Conservation (phyloP, 768 basidiomycete species). For the Lentinus brumalis region DNA sequence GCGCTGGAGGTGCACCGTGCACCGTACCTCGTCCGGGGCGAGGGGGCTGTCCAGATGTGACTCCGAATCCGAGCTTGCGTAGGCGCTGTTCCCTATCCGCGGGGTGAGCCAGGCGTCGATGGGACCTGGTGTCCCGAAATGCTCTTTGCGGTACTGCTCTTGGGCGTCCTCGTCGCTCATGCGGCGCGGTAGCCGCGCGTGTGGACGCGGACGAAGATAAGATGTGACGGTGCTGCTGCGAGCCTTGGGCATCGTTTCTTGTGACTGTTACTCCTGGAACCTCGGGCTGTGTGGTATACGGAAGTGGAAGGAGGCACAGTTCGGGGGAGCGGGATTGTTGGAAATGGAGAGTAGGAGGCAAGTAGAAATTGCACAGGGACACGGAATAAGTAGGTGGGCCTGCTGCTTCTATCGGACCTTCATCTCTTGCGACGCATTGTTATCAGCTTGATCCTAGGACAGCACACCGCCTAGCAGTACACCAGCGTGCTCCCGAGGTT, state of each 20-base stretch:
- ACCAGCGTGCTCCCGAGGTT: too few relatives aligned
- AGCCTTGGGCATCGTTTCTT: neutral
- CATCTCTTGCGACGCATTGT: conserved; percentile 8
- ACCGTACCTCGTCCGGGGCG: conserved; percentile 10
- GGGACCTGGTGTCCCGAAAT: conserved; percentile 4
- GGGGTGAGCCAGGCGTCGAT: conserved; percentile 16
- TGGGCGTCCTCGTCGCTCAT: conserved; percentile 1
- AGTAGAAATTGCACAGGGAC: neutral
- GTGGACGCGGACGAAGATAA: too few relatives aligned
- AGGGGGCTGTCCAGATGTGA: neutral
- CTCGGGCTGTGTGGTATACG: neutral
- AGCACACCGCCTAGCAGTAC: too few relatives aligned
- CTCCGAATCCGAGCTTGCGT: neutral
- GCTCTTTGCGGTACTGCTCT: neutral
- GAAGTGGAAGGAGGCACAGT: neutral
- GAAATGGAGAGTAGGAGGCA: too few relatives aligned
- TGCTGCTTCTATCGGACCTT: conserved; percentile 10
- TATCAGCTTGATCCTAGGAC: conserved; percentile 17
- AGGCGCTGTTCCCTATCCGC: neutral
- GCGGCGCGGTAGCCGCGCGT: conserved; percentile 2
- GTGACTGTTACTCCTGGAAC: neutral
- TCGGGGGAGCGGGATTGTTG: neutral
- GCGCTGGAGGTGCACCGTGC: conserved; percentile 11
- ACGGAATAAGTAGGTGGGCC: conserved; percentile 4
- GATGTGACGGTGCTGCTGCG: neutral